phyloP scores from a whole-genome alignment of 495 filamentous ascomycete genomes.

The Penicillium steckii region DNA sequence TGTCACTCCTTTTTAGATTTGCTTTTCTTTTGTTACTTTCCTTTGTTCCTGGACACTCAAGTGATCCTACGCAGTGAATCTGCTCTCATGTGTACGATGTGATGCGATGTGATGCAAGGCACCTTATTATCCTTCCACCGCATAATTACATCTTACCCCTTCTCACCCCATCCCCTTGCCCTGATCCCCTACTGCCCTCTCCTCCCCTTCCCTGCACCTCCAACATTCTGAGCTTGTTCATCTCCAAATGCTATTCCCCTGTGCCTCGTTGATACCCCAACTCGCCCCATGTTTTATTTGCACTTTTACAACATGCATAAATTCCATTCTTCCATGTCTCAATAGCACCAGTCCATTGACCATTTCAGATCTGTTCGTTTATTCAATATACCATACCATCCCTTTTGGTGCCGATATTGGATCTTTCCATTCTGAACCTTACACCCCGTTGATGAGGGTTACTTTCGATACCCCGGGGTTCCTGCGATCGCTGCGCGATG shows the following conservation, averaged over 20 bases:
- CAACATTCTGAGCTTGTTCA: conserved; percentile 15
- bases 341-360: conserved; percentile 12
- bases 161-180: conserved; percentile 2
- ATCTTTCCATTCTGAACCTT: neutral
- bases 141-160: neutral
- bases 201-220: neutral
- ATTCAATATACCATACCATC: conserved; percentile 22
- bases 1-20: conserved; percentile 31
- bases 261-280: conserved; percentile 45
- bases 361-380: neutral
- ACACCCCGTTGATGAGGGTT: neutral
- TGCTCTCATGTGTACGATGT: conserved; percentile 4
- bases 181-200: neutral
- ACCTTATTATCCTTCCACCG: neutral
- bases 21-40: conserved; percentile 30
- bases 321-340: conserved; percentile 16
- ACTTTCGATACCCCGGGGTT: neutral
- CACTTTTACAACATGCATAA: conserved; percentile 14
- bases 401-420: neutral
- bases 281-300: conserved; percentile 29
- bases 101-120: conserved; percentile 21
- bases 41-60: conserved; percentile 6
- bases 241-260: conserved; percentile 9
- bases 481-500: neutral
- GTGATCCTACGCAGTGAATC: neutral